Evolutionary conservation across 208 protist species (phyloP).

Genomic region (Herpetomonas samuelpessoai): DNA sequence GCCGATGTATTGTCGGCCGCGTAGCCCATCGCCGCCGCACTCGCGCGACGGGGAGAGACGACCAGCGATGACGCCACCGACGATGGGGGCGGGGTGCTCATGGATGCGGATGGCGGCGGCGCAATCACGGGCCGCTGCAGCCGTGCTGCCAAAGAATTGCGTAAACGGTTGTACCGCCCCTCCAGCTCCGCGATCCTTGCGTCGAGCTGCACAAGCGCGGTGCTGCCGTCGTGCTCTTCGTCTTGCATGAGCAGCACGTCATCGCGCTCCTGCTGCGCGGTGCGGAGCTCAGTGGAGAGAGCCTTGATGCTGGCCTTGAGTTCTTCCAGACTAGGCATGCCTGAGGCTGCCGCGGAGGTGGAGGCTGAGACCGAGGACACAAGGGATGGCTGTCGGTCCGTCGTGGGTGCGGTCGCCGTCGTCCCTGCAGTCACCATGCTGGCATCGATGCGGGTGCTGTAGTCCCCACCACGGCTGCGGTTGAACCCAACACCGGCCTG

Average conservation of each 20-base stretch:
- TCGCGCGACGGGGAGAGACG: neutral
- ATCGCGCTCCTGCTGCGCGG: slow-evolving; percentile 55
- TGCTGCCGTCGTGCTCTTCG: slow-evolving; percentile 55
- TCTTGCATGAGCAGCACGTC: slow-evolving; percentile 70
- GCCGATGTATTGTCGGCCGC: too few species aligned
- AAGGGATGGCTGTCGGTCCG: neutral
- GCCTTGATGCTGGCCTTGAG: slow-evolving; percentile 47
- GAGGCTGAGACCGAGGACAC: neutral
- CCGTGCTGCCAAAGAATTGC: slow-evolving; percentile 33
- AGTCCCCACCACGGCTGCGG: too few species aligned
- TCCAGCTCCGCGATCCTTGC: slow-evolving; percentile 40
- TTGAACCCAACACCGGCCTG: too few species aligned
- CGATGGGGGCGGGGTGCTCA: slow-evolving; percentile 9
- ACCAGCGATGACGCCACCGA: slow-evolving; percentile 23
- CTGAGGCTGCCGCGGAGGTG: neutral
- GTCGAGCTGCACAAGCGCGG: slow-evolving; percentile 39
- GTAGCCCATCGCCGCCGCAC: slow-evolving; percentile 1
- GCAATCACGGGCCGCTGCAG: slow-evolving; percentile 35
- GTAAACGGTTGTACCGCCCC: slow-evolving; percentile 38
- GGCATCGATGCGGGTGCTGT: too few species aligned
- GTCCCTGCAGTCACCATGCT: too few species aligned
- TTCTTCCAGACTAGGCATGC: slow-evolving; percentile 19
- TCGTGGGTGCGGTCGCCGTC: slow-evolving; percentile 1
- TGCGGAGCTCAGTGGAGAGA: slow-evolving; percentile 40
- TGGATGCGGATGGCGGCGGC: too few species aligned